phyloP scores from a whole-genome alignment of 306 rosid genomes.

The Dryas alaskensis region DNA sequence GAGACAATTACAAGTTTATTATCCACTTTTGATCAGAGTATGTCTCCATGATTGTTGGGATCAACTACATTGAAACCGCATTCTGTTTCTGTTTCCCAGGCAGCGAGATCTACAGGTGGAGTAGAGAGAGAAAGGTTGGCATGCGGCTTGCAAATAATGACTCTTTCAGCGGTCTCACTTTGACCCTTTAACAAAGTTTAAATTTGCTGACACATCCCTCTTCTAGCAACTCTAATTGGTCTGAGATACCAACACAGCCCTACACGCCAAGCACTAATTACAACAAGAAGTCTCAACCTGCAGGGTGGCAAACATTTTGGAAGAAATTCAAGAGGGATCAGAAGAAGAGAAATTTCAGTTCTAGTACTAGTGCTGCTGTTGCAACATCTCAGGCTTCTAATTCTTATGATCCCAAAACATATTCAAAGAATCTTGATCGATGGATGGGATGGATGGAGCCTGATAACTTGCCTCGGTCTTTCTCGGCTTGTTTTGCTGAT shows the following conservation, averaged over 20 bases:
- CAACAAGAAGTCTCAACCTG: constrained; percentile 28
- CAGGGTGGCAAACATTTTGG: constrained; percentile 54
- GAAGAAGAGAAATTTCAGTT: constrained; percentile 33
- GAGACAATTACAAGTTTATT: too few species aligned
- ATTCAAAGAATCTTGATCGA: constrained; percentile 65
- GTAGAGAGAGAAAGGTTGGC: not conserved
- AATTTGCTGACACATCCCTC: not conserved
- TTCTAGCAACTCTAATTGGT: not conserved
- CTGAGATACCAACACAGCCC: constrained; percentile 9
- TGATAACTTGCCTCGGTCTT: constrained; percentile 49
- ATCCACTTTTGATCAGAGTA: too few species aligned
- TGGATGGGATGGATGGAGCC: constrained; percentile 56
- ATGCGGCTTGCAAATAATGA: constrained; percentile 38
- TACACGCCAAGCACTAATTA: constrained; percentile 22
- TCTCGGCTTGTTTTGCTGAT: constrained; percentile 67
- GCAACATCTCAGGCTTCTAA: constrained; percentile 3
- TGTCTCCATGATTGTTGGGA: too few species aligned
- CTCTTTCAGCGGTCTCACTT: constrained; percentile 35
- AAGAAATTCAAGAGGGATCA: constrained; percentile 42
- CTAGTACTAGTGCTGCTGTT: constrained; percentile 5
- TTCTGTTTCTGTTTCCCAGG: constrained; percentile 40
- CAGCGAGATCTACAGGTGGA: constrained; percentile 59
- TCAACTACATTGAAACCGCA: not conserved
- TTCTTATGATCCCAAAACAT: constrained; percentile 43
- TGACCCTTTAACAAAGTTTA: constrained; percentile 14